Evolutionary conservation across 2,329 filamentous ascomycete species (phyloP), one percentile per base, ranked within the genome.

Genomic region (Claviceps pazoutovae): DNA sequence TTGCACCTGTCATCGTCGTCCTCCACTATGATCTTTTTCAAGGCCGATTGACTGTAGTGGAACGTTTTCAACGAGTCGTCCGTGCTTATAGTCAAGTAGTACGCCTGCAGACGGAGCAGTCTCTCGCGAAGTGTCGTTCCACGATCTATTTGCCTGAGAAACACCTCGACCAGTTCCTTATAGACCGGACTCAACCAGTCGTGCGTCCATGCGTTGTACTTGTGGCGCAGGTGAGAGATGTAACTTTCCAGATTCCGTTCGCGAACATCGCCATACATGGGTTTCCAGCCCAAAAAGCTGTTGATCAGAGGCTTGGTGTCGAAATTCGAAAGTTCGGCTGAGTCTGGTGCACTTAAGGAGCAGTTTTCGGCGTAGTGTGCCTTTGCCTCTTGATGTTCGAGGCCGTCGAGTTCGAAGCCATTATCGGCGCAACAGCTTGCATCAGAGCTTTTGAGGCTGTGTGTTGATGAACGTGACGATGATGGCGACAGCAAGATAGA

Each of bases 231-330:
- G 19, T 86, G 73, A 50, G 60, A 63, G 53, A 68, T 58, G 47
- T 64, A 70, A 21, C 60, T 54, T 5, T 63, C 61, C 8, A 69
- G 52, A 11, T 65, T 59, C 21, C 66, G 61, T 60, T 88, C 84
- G 50, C 88, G 80, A 21, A 81, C 80, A 56, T 86, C 79, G 23
- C 76, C 78, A 57, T 82, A 88, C 66, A 83, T 88, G 57, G 84
- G 81, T 73, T 94, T 95, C 60, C 86, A 82, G 55, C 78, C 74
- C 51, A 84, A 74, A 30, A 95, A 78, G 58, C 86, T 81, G 47
- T 83, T 74, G 56, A 94, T 81, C 53, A 83, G 78, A 55, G 82
- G 76, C 30, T 75, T 71, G 37, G 64, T 60, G 51, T 80, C 76
- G 77, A 85, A 86, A 26, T 74, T 71, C 8, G 26, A 30, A 30